Conservation (phyloP, 1,139 yeast genomes). For the Meyerozyma sp. region DNA sequence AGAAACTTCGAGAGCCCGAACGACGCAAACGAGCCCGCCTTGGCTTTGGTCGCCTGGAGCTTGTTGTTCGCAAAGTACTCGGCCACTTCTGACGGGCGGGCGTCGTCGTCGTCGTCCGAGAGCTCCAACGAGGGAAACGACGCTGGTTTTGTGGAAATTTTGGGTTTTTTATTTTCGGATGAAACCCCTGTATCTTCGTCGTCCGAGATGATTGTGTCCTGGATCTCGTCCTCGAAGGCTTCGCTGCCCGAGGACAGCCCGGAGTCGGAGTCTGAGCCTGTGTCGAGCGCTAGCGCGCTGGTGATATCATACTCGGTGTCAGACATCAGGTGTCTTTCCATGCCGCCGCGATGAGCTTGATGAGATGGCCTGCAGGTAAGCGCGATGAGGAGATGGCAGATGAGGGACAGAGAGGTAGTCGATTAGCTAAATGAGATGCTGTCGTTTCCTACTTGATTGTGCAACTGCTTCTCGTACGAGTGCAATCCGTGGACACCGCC, state of each 20-base stretch:
- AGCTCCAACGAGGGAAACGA: conserved; percentile 64
- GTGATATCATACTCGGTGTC: conserved; percentile 65
- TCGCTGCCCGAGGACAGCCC: conserved; percentile 17
- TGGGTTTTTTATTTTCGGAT: conserved; percentile 15
- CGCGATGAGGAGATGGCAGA: neutral
- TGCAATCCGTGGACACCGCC: no score
- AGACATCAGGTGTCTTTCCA: conserved; percentile 24
- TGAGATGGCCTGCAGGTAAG: neutral
- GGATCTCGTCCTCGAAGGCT: conserved; percentile 33
- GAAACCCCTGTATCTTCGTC: conserved; percentile 38
- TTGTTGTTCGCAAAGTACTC: conserved; percentile 34
- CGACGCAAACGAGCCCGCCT: conserved; percentile 82
- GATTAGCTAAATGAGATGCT: neutral
- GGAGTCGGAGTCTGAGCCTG: conserved; percentile 26
- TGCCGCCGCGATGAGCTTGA: neutral
- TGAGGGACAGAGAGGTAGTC: no score
- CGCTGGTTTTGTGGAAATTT: conserved; percentile 7
- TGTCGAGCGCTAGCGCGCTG: conserved; percentile 49
- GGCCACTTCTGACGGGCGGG: conserved; percentile 17
- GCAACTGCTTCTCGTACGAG: no score
- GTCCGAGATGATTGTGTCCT: conserved; percentile 54
- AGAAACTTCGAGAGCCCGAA: conserved; percentile 80
- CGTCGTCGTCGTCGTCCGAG: conserved; percentile 54
- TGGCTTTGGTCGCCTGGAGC: conserved; percentile 56
- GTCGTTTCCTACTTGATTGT: no score